Evolutionary conservation across 2,329 filamentous ascomycete genomes (phyloP).

Genomic region (Fonsecaea monophora): DNA sequence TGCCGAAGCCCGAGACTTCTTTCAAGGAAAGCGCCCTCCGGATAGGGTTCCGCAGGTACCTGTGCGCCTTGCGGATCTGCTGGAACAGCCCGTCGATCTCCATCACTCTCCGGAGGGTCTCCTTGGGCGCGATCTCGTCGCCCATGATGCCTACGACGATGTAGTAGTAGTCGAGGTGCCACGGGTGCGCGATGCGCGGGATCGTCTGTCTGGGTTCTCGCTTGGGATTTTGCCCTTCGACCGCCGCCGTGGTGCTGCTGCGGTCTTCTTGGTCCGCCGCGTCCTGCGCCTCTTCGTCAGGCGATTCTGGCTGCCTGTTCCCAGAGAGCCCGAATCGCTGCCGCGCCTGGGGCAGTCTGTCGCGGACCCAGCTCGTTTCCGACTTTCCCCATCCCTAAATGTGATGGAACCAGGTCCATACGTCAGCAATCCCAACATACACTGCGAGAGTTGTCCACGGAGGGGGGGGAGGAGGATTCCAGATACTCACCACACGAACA

Average conservation of each 20-base stretch:
- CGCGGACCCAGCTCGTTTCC: conserved; percentile 19
- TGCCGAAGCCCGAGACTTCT: conserved; percentile 26
- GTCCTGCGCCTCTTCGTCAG: conserved; percentile 14
- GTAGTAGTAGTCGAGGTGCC: conserved; percentile 28
- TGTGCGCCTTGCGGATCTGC: conserved; percentile 26
- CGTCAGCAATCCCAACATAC: conserved; percentile 8
- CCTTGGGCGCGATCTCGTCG: conserved; percentile 20
- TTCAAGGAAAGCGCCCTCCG: conserved; percentile 23
- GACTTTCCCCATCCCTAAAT: conserved; percentile 24
- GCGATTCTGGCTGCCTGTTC: neutral
- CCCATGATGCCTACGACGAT: conserved; percentile 25
- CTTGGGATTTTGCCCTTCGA: conserved; percentile 10
- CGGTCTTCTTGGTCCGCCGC: conserved; percentile 11
- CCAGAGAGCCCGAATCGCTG: conserved; percentile 8
- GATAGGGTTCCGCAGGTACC: conserved; percentile 20
- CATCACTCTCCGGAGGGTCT: conserved; percentile 21
- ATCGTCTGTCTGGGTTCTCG: conserved; percentile 10
- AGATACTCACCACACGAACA: conserved; percentile 19
- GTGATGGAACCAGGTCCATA: neutral
- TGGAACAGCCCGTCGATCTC: conserved; percentile 25
- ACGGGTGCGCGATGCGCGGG: conserved; percentile 19
- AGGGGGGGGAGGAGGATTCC: too few species aligned
- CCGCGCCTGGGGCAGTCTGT: conserved; percentile 19
- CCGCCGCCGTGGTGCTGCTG: conserved; percentile 16
- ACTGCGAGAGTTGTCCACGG: neutral